phyloP scores from a whole-genome alignment of 2,329 filamentous ascomycete genomes.

The Aspergillus fructus region DNA sequence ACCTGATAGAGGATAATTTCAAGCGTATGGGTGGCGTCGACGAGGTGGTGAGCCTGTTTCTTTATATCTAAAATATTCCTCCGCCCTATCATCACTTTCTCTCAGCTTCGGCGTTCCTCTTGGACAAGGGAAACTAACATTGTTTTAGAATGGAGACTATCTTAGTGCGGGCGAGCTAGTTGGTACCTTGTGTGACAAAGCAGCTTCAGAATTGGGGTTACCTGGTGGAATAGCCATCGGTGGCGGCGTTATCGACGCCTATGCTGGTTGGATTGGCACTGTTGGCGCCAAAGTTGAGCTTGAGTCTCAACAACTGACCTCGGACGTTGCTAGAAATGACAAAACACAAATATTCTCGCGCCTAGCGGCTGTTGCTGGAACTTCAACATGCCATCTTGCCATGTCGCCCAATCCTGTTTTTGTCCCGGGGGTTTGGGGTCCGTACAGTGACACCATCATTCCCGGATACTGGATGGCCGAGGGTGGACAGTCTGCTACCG shows the following conservation, averaged over 20 bases:
- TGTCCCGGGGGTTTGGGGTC: constrained; percentile 93
- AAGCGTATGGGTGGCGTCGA: constrained; percentile 92
- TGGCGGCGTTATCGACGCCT: constrained; percentile 96
- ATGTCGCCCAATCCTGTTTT: constrained; percentile 94
- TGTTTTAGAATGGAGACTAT: constrained; percentile 80
- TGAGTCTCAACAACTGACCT: constrained; percentile 64
- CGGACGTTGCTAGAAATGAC: constrained; percentile 72
- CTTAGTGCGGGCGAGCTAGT: constrained; percentile 89
- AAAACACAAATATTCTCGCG: constrained; percentile 90
- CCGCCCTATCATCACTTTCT: not conserved
- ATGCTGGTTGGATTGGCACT: constrained; percentile 97
- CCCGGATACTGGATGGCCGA: constrained; percentile 96
- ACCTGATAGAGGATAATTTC: constrained; percentile 82
- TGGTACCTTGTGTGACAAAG: constrained; percentile 78
- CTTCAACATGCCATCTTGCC: constrained; percentile 94
- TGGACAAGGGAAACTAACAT: constrained; percentile 6
- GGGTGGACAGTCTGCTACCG: constrained; percentile 93
- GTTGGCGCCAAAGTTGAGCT: constrained; percentile 94
- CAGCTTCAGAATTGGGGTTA: constrained; percentile 79
- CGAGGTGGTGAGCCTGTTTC: constrained; percentile 75
- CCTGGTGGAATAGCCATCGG: constrained; percentile 86
- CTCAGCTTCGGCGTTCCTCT: not conserved
- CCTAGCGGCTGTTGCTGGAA: constrained; percentile 90
- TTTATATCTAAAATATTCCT: constrained; percentile 14
- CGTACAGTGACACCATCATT: constrained; percentile 90